Percentiles rank a stretch among this genome's conserved stretches.
Conservation (phyloP, 345 rosid genomes). For the Rubroshorea leprosula region DNA sequence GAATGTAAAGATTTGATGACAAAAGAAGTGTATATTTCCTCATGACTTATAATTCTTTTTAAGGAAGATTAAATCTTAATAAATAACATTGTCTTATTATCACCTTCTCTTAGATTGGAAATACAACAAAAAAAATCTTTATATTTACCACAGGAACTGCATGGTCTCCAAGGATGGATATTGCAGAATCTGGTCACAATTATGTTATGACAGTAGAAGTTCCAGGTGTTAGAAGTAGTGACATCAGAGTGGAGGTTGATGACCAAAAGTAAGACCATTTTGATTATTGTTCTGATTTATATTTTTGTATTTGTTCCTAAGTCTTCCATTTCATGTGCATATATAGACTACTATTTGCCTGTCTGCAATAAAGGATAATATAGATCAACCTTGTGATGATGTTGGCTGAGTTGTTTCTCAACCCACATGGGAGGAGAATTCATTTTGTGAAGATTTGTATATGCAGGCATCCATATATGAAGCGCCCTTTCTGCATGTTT, state of each 20-base stretch:
- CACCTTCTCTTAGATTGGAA: no score
- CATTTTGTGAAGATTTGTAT: neutral
- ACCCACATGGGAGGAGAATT: neutral
- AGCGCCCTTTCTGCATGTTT: neutral
- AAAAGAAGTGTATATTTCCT: no score
- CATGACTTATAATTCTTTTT: no score
- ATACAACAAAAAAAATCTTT: no score
- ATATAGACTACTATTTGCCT: no score
- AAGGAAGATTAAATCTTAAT: no score
- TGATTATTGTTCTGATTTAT: neutral
- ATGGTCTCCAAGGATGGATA: conserved; percentile 66
- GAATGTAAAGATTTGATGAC: no score
- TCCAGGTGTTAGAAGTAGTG: conserved; percentile 57
- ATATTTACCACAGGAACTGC: conserved; percentile 50
- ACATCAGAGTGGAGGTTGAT: conserved; percentile 73
- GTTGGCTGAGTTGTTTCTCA: neutral
- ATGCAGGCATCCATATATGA: no score
- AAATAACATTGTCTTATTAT: no score
- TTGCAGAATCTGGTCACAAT: conserved; percentile 40
- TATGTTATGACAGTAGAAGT: conserved; percentile 59
- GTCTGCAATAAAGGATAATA: neutral
- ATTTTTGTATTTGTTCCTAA: no score
- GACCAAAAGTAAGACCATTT: conserved; percentile 37
- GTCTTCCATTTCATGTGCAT: no score
- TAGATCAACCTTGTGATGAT: neutral